These are phyloP conservation scores for Boletus reticulatus DNA, from an alignment of 768 basidiomycete genomes.

Conservation along the genomic window DNA sequence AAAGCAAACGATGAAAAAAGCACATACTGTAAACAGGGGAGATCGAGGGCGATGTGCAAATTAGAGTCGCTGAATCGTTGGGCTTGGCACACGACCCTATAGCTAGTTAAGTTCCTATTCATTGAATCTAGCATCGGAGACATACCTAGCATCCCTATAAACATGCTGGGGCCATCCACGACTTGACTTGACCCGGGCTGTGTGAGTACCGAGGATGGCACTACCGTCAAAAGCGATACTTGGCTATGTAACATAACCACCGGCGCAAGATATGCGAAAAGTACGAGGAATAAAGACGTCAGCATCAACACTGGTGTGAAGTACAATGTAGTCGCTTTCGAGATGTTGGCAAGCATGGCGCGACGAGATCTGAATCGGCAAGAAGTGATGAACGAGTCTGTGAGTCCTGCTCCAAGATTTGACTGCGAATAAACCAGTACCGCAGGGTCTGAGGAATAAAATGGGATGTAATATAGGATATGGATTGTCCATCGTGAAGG, in stretches of 20 bases:
- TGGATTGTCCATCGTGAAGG: not conserved
- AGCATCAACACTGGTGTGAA: constrained; percentile 65
- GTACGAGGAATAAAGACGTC: constrained; percentile 60
- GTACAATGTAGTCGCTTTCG: constrained; percentile 66
- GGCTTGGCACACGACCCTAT: constrained; percentile 67
- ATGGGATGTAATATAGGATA: not conserved
- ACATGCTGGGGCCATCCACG: constrained; percentile 67
- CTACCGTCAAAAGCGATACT: constrained; percentile 65
- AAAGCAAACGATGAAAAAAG: not conserved
- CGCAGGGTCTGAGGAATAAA: constrained; percentile 4
- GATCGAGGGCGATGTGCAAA: constrained; percentile 54
- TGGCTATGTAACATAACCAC: constrained; percentile 53
- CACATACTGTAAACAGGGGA: constrained; percentile 61
- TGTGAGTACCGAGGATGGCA: constrained; percentile 48
- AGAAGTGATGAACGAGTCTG: constrained; percentile 3
- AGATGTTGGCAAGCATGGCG: constrained; percentile 66
- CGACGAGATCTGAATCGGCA: not conserved
- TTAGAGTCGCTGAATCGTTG: constrained; percentile 46
- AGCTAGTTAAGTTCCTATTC: not conserved
- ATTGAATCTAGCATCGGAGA: not conserved
- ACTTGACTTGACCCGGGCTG: constrained; percentile 29
- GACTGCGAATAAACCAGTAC: constrained; percentile 24
- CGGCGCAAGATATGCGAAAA: constrained; percentile 72
- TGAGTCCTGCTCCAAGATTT: constrained; percentile 21
- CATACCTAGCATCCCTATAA: constrained; percentile 67